Conservation (phyloP, 257 asterid genomes). For the Echites panduratus region DNA sequence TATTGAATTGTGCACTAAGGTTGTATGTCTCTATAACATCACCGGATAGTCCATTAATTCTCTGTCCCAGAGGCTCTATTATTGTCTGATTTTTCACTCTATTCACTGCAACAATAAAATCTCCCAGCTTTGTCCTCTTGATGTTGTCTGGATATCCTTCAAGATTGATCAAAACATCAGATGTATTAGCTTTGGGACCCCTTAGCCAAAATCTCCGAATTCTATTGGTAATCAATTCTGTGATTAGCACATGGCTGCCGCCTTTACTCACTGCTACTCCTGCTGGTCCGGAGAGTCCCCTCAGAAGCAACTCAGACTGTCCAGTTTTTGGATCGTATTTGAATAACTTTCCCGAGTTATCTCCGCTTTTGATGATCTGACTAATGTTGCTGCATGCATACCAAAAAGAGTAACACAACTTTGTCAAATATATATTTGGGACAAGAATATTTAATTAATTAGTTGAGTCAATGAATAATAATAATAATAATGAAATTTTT, state of each 20-base stretch:
- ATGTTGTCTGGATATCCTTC: conserved; percentile 44
- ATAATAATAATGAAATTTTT: no score
- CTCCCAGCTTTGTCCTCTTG: conserved; percentile 36
- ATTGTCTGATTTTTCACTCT: conserved; percentile 22
- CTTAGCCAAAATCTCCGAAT: conserved; percentile 35
- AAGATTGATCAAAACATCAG: conserved; percentile 26
- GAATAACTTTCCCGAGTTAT: conserved; percentile 32
- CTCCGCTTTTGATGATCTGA: conserved; percentile 26
- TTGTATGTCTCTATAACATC: conserved; percentile 16
- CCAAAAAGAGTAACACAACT: no score
- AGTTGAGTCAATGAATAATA: no score
- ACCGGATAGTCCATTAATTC: conserved; percentile 21
- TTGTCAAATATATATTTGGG: no score
- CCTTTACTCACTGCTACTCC: conserved; percentile 42
- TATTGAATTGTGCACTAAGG: conserved; percentile 7
- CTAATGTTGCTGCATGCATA: conserved; percentile 27
- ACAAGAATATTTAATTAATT: no score
- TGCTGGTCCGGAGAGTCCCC: conserved; percentile 29
- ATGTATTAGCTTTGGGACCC: conserved; percentile 33
- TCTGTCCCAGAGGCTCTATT: conserved; percentile 27
- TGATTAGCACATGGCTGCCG: conserved; percentile 29
- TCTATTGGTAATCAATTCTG: conserved; percentile 29
- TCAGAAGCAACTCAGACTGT: conserved; percentile 21
- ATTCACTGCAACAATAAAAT: conserved; percentile 44
- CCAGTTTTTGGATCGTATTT: conserved; percentile 34